Conservation (phyloP, 257 asterid genomes). For the Capsicum rhomboideum region DNA sequence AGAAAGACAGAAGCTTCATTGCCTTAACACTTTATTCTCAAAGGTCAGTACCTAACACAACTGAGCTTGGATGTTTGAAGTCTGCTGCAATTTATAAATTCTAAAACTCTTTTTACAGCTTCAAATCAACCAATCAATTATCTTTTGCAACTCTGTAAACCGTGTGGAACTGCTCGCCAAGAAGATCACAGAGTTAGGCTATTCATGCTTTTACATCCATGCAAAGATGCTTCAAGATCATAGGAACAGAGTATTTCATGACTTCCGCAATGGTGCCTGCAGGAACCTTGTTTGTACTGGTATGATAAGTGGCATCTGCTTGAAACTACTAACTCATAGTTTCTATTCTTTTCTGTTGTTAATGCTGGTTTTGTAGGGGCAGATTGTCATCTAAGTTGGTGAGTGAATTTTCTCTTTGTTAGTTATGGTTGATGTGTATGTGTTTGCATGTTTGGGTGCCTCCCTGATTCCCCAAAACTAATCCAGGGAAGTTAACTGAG, state of each 20-base stretch:
- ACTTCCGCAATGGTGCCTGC: constrained; percentile 94
- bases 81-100: constrained; percentile 4
- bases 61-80: not conserved
- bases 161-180: constrained; percentile 93
- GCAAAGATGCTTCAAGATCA: constrained; percentile 99
- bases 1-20: constrained; percentile 92
- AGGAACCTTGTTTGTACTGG: constrained; percentile 97
- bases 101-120: constrained; percentile 41
- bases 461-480: not conserved
- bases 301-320: constrained; percentile 12
- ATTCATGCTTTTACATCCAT: constrained; percentile 89
- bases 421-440: not conserved
- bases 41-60: constrained; percentile 32
- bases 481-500: not conserved
- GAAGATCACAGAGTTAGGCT: constrained; percentile 92
- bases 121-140: constrained; percentile 90
- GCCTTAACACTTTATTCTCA: constrained; percentile 82
- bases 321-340: not conserved
- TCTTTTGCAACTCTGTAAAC: constrained; percentile 91
- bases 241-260: constrained; percentile 87
- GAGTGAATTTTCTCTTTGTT: not conserved
- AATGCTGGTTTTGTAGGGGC: not conserved
- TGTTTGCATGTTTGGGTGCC: not conserved
- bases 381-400: not conserved
- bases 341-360: not conserved